Evolutionary conservation across 768 basidiomycete species (phyloP), one percentile per base, ranked within the genome.

Genomic region (Leucocoprinus birnbaumii): DNA sequence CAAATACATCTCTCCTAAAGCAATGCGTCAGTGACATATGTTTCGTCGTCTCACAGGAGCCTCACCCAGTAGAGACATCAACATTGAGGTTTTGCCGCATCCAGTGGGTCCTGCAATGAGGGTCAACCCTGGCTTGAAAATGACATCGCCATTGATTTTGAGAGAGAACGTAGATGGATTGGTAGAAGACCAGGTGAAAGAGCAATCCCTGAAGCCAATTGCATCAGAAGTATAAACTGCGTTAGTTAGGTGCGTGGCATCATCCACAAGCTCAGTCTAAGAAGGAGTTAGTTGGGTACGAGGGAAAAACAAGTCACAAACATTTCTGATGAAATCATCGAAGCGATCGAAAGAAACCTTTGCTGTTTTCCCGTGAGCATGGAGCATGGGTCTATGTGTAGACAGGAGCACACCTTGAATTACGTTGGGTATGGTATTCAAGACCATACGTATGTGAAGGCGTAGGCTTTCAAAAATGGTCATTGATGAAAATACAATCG

Each of bases 341-440:
- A 78, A 59, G 62, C 89, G 80, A 53, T 83, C 80, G 4, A 90
- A 61, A 2, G 86, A 86, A 3, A 91, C 86, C 66, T 83, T 84
- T 48, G 77, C 83, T 67, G 18, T 14, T 18, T 16, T 25, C 38
- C 21, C 22, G 2, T 31, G 11, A 31, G 31, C 31, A 31, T 31
- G 11, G 31, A 31, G n/a, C n/a, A 31, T 31, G 31, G 41, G n/a
- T 49, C 18, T 25, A 31, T 19, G 2, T 9, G 22, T 16, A 40
- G 18, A 40, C 25, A 31, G 14, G 31, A n/a, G 31, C 25, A 38
- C 3, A 61, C 62, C 64, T 58, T 63, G 54, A 14, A 66, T 58
- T 3, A 58, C 31, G 13, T 40, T 48, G 2, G 64, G 66, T 19
- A 70, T 55, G 18, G 62, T 60, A 53, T 64, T 67, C 16, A 72